Base-by-base conservation (phyloP, 106 monocot genomes). In the Iris macrosiphon region DNA sequence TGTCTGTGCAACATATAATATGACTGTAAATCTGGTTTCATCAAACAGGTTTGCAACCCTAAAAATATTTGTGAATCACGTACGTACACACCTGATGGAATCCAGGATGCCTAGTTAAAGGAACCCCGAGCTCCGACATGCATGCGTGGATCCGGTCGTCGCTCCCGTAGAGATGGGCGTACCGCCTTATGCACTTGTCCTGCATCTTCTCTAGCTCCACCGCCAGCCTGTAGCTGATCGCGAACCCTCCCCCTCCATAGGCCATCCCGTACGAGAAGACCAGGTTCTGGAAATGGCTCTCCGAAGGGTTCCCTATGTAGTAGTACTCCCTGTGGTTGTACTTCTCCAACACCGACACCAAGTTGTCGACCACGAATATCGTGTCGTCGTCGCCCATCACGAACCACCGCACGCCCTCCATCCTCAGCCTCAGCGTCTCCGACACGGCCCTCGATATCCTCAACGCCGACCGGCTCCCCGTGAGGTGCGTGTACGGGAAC, bases 381-480 rank as follows among this genome's bases (percentile, higher is more conserved):
- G 91, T 92, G 61, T 92, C 91, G 51, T 92, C 91, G 62, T 92
- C 91, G 18, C 86, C 72, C 87, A 92, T 87, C 19, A 92, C 87
- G 61, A 79, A 63, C 92, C 92, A 92, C 39, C 92, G 75, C 16
- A 79, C 79, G 21, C 71, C 26, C 0, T 50, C 30, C 27, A 52
- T 65, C 40, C 55, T 64, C 33, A 77, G 74, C 48, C 80, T 71
- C 48, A 67, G 45, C 7, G 83, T 80, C 51, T 93, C 93, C n/a
- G 92, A 79, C 39, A 87, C 79, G 61, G 87, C 79, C 24, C 86
- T 75, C 23, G 92, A 87, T 52, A 92, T 70, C 23, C 93, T 73
- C 62, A 93, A 59, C 61, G 93, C 93, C 27, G 93, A 79, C 18
- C 93, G 93, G 66, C 62, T 64, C 45, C n/a, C 93, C 93, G 13